Evolutionary conservation across 257 asterid genomes (phyloP), one percentile per base, ranked within the genome.

Genomic region (Nyctanthes arbortristis): DNA sequence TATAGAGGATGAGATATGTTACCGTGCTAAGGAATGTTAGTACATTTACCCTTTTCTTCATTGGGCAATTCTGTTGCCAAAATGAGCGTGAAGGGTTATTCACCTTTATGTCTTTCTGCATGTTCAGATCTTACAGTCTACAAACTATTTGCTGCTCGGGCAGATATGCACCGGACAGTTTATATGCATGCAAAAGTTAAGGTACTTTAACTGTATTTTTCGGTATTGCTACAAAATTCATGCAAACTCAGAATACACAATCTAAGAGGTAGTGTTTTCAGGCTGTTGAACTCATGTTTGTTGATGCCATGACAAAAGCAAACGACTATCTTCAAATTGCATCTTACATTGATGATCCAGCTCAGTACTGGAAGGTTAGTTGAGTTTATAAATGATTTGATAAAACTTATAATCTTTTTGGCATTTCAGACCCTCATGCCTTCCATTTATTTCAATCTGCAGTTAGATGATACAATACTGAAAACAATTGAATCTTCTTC

Each of bases 21-120:
- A 90, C 64, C 96, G 97, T 64, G 93, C 95, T 12, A 92, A 90
- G 85, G 98, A 92, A 78, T 90, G 98, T 92, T 49, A 76, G 98
- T 87, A 76, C 54, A 68, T 58, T 27, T 57, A 65, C 9, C 33
- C 68, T 36, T 16, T 14, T 58, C n/a, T n/a, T n/a, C n/a, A n/a
- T 63, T 32, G 20, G 18, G 30, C 43, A 65, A 22, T 66, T 40
- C n/a, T 39, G 24, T 16, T 79, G 33, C 24, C 63, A 24, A 31
- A 56, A 56, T 39, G 35, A 64, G 25, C 68, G 18, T 49, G 8
- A 49, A 7, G 1, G 25, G 73, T 37, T 54, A 10, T 49, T 28
- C 61, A 35, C 65, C 66, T 59, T n/a, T 67, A 61, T 70, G 67
- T 67, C 4, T 77, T 63, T 34, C 40, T 62, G 57, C 66, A 39